Base-by-base conservation (phyloP, 345 rosid species). In the Citrus medica region DNA sequence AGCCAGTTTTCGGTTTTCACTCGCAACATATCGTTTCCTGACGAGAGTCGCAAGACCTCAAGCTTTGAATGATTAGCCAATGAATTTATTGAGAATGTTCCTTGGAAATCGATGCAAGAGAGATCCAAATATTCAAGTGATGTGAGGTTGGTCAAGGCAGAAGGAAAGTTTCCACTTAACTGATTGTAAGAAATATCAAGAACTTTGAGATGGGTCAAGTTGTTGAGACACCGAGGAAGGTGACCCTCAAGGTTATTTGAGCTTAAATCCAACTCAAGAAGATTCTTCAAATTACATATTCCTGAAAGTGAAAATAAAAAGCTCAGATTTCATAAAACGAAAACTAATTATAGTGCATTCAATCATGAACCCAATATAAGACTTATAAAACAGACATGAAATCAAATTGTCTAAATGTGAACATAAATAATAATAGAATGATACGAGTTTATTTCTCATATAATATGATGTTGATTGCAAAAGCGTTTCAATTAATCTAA, bases 241-340 rank as follows among this genome's bases (percentile, higher is more conserved):
- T 10, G 2, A 33, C 3, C 6, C n/a, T 0, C 22, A 32, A 65
- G 2, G 0, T 16, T 6, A 32, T 32, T 65, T 32, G 0, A 0
- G 0, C 0, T 2, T 1, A 65, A 2, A 65, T 8, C 2, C 14
- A 65, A 33, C 3, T 19, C 24, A 7, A 65, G 0, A 32, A 65
- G 2, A 19, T 65, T 13, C 24, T 19, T 21, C 69, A 65, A 33
- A 2, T 19, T n/a, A 19, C 69, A 65, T 32, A 8, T 33, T 33
- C 69, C 42, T 33, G 27, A 32, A 65, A 1, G 1, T 6, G 51
- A 46, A 46, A 46, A 46, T 46, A 46, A 10, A 46, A 46, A 10
- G 17, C 48, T 42, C 4, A 42, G 9, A 42, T 42, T 42, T 42
- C 48, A 13, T 46, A 46, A 3, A 46, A 46, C 5, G 17, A 46